These are phyloP conservation scores for Fusarium oligoseptatum DNA, from an alignment of 2,329 filamentous ascomycete species.

Conservation along the genomic window DNA sequence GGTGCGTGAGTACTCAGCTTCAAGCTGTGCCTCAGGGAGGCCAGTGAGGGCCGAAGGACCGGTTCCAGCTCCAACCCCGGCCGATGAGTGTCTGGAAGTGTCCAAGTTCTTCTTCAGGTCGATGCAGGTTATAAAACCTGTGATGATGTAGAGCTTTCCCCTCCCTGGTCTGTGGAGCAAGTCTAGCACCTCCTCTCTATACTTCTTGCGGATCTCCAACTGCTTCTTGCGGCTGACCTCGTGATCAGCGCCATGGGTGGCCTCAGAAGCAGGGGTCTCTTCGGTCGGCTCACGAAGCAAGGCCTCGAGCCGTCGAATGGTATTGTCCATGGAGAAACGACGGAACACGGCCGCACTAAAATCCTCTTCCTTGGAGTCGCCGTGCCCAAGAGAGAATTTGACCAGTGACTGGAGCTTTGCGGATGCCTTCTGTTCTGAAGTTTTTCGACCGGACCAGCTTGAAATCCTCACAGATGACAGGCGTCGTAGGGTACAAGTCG, in stretches of 20 bases:
- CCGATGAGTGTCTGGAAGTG: not conserved
- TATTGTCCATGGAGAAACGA: constrained; percentile 6
- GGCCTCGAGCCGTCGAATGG: not conserved
- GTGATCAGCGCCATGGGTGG: not conserved
- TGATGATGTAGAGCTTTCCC: not conserved
- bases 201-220: not conserved
- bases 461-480: not conserved
- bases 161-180: not conserved
- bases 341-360: not conserved
- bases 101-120: not conserved
- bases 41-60: not conserved
- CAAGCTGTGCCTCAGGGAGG: not conserved
- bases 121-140: constrained; percentile 1
- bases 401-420: not conserved
- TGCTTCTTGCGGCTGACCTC: not conserved
- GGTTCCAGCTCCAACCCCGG: not conserved
- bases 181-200: not conserved
- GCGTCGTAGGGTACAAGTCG: not conserved
- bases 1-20: not conserved
- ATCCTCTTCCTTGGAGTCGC: not conserved
- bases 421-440: not conserved
- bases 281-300: not conserved
- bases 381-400: not conserved
- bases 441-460: not conserved
- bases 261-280: not conserved